Base-by-base conservation (phyloP, 164 flowering plant genomes). In the Aristolochia fimbriata region DNA sequence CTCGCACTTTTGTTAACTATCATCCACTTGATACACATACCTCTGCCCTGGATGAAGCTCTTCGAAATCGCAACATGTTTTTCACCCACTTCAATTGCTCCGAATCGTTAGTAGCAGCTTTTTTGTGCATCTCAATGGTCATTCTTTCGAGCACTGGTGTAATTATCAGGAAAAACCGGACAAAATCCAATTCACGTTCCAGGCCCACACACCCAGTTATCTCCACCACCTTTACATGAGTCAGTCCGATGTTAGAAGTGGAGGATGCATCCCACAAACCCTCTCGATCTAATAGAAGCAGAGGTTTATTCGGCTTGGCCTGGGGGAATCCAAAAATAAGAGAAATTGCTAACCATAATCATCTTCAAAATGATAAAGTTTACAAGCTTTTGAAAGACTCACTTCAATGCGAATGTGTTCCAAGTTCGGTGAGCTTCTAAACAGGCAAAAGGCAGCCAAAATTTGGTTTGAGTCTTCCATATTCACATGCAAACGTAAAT, bases 1-100 rank as follows among this genome's bases (percentile, higher is more conserved):
- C 9, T 37, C 1, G 30, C 3, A 27, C 30, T 37, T 7, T 37
- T 37, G 7, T 6, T 37, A 7, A 6, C 11, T 6, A 37, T 37
- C 43, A 37, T 37, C 43, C 43, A 3, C 43, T 10, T 37, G 43
- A 37, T 7, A 37, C 4, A 7, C 1, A 37, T 10, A 49, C 6
- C 52, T 49, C 74, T 57, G 60, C 60, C 31, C 21, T 33, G 10
- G 48, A 13, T 8, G 60, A 57, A 11, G 60, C 60, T 41, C 48
- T 57, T 21, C 17, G 60, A 21, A 57, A 57, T 43, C 22, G 47
- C 0, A 20, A 19, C 48, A 43, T n/a, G 27, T 19, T 37, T 43
- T 43, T 43, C 16, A 57, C 21, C 6, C 41, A 9, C 19, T 23
- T 3, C 21, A 24, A 6, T 19, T 57, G 25, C 21, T 43, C 48